These are phyloP conservation scores for Saccharomycopsis sp. DNA, from an alignment of 805 yeast species.

Conservation along the genomic window DNA sequence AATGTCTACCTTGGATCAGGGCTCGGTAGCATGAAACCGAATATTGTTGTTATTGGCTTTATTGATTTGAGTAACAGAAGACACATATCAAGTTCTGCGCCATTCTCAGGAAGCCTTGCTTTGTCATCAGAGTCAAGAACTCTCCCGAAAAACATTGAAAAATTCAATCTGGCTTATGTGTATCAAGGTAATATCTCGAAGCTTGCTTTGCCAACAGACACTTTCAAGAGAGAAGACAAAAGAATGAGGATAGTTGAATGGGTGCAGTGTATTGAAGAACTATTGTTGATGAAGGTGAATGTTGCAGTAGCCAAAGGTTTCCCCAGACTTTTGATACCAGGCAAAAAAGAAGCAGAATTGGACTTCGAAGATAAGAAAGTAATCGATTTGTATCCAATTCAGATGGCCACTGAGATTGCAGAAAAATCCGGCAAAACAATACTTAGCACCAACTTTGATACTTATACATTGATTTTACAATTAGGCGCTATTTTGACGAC, in stretches of 20 bases:
- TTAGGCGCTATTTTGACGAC: conserved; percentile 88
- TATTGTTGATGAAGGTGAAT: conserved; percentile 78
- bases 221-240: conserved; percentile 54
- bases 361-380: conserved; percentile 34
- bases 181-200: conserved; percentile 16
- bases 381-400: conserved; percentile 93
- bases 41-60: conserved; percentile 86
- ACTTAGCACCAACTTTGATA: conserved; percentile 85
- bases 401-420: conserved; percentile 79
- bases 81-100: neutral
- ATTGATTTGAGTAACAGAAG: conserved; percentile 44
- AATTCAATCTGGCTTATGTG: conserved; percentile 11
- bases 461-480: conserved; percentile 88
- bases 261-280: conserved; percentile 89
- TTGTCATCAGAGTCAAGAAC: too few relatives aligned
- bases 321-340: conserved; percentile 56
- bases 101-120: neutral
- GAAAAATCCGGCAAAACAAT: conserved; percentile 60
- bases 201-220: conserved; percentile 64
- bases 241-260: conserved; percentile 62
- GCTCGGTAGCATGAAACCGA: conserved; percentile 97
- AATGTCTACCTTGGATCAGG: conserved; percentile 91
- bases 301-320: conserved; percentile 94
- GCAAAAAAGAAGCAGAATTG: conserved; percentile 24
- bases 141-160: conserved; percentile 14